Base-by-base conservation (phyloP, 2,329 filamentous ascomycete species). In the Colletotrichum destructivum region DNA sequence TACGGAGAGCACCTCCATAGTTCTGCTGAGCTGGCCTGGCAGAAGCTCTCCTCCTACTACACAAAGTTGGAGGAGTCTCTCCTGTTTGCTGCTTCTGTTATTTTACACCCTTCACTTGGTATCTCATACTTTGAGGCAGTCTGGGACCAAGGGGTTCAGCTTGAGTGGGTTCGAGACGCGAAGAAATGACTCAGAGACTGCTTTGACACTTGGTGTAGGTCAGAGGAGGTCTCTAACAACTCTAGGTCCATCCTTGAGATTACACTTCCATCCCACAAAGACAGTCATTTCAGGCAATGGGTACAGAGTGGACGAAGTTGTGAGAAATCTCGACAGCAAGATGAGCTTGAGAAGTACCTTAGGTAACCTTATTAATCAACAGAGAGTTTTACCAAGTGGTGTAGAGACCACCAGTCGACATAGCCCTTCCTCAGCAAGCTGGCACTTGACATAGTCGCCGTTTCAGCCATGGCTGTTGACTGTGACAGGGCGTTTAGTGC, bases 1-100 rank as follows among this genome's bases (percentile, higher is more conserved):
- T 40, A 56, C 54, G 12, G 40, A 40, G 11, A 56, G 54, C 13
- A 56, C 35, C 9, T 42, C 31, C 2, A 15, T 38, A 56, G 18
- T 56, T 56, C 35, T 56, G 8, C 40, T 40, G 21, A 56, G 26
- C n/a, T 38, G 11, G 54, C 16, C 8, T 42, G 11, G 35, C 8
- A 42, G 11, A 56, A 56, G 54, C 54, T 42, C 31, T 38, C 16
- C 35, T 38, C 26, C 8, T 56, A 56, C 54, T 56, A 56, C 18
- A 21, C 6, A n/a, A 38, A 8, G 54, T 38, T 40, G 21, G 35
- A 56, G 35, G 18, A 56, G 54, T 56, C 35, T n/a, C 54, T 18
- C 18, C 15, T 56, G 16, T 56, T 38, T 56, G 13, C 54, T 56
- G 8, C 54, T 42, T n/a, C 35, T 38, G 16, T 56, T 38, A 38